Evolutionary conservation across 345 rosid species (phyloP).

Genomic region (Erucastrum elatum): DNA sequence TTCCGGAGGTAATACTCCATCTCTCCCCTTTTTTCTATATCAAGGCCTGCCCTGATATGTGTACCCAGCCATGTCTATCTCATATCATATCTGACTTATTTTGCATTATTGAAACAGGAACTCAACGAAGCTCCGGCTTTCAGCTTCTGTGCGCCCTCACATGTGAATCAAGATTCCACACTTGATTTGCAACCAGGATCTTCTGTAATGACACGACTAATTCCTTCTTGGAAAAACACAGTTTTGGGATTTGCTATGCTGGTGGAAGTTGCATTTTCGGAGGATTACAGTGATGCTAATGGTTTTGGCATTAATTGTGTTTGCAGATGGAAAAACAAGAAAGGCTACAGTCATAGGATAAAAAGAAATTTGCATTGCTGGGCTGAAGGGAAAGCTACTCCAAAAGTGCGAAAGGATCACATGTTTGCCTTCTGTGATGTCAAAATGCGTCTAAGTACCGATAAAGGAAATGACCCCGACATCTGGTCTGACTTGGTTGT

Average conservation of each 20-base stretch:
- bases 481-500: not conserved
- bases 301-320: not conserved
- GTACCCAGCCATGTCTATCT: not conserved
- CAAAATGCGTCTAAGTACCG: not conserved
- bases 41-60: not conserved
- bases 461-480: not conserved
- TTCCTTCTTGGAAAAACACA: not conserved
- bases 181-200: not conserved
- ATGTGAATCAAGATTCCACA: not conserved
- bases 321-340: constrained; percentile 1
- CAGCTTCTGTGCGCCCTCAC: not conserved
- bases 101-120: not conserved
- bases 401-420: not conserved
- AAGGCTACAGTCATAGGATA: not conserved
- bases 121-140: not conserved
- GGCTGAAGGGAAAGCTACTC: not conserved
- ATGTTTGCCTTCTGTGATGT: constrained; percentile 15
- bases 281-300: not conserved
- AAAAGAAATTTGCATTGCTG: not conserved
- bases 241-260: not conserved
- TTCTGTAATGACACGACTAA: not conserved
- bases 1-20: not conserved
- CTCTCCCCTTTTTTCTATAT: not conserved
- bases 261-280: not conserved
- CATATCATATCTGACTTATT: not conserved